These are phyloP conservation scores for Xerocomellus amylosporus DNA, from an alignment of 768 basidiomycete species.

Conservation along the genomic window DNA sequence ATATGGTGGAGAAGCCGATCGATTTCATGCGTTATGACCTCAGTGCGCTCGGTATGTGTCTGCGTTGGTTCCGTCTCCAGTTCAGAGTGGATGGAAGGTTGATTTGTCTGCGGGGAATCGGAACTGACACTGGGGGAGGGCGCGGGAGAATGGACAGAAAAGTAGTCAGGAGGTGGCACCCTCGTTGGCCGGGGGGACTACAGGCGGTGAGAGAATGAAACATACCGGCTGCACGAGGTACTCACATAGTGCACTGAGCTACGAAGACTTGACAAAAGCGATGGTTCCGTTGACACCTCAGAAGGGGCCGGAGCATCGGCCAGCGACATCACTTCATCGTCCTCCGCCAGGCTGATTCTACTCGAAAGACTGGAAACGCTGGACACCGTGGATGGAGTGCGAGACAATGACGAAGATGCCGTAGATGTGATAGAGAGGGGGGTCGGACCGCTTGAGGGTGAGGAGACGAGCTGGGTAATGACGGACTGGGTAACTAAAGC, in stretches of 20 bases:
- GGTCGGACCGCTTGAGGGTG: slow-evolving; percentile 35
- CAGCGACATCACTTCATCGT: slow-evolving; percentile 20
- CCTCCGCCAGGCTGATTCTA: slow-evolving; percentile 34
- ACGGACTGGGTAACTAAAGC: slow-evolving; percentile 2
- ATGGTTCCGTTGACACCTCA: slow-evolving; percentile 54
- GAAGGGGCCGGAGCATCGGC: slow-evolving; percentile 17
- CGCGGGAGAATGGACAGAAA: slow-evolving; percentile 38
- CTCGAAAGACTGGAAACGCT: slow-evolving; percentile 46
- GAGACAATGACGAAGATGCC: slow-evolving; percentile 30
- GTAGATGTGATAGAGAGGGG: slow-evolving; percentile 32
- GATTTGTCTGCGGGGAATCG: slow-evolving; percentile 45
- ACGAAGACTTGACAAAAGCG: slow-evolving; percentile 49
- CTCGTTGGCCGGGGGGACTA: slow-evolving; percentile 34
- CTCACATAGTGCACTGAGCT: slow-evolving; percentile 37
- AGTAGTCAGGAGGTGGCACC: slow-evolving; percentile 24
- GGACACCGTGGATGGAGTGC: slow-evolving; percentile 40
- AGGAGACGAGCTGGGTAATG: slow-evolving; percentile 18
- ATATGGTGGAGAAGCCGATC: slow-evolving; percentile 50
- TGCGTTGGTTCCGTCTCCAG: slow-evolving; percentile 43
- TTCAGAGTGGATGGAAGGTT: slow-evolving; percentile 47
- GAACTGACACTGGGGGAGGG: slow-evolving; percentile 48
- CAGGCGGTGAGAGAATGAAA: slow-evolving; percentile 1
- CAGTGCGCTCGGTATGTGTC: slow-evolving; percentile 37
- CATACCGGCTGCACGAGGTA: slow-evolving; percentile 3
- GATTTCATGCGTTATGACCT: slow-evolving; percentile 50